Percentiles rank a stretch among this genome's conserved stretches.
Evolutionary conservation across 1,284 basidiomycete species (phyloP).

Genomic region (Pyrrhoderma noxium): DNA sequence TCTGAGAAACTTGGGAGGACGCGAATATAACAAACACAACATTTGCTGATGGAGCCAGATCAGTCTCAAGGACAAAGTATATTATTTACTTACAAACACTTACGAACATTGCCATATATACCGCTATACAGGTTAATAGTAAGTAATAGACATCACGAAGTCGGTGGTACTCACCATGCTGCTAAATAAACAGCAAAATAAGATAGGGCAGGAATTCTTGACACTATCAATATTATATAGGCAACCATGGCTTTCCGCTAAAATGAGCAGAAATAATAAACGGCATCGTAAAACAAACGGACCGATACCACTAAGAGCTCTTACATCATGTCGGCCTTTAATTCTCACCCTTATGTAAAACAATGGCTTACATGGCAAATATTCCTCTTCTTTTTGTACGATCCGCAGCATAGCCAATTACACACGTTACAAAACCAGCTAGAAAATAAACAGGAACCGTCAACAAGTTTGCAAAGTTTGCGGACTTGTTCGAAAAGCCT

Average conservation of each 20-base stretch:
- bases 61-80: background rate
- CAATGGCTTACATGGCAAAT: constrained; percentile 47
- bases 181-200: constrained; percentile 67
- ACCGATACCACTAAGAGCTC: constrained; percentile 34
- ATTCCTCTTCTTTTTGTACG: constrained; percentile 49
- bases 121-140: background rate
- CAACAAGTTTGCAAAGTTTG: constrained; percentile 64
- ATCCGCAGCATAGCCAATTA: constrained; percentile 57
- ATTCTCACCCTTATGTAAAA: background rate
- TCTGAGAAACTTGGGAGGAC: background rate
- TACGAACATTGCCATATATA: background rate
- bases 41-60: background rate
- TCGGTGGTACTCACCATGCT: constrained; percentile 40
- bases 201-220: constrained; percentile 52
- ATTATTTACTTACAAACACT: background rate
- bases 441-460: constrained; percentile 67
- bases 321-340: constrained; percentile 18
- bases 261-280: background rate
- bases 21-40: no score
- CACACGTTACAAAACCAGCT: constrained; percentile 58
- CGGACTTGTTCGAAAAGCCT: constrained; percentile 43
- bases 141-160: no score
- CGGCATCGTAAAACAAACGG: constrained; percentile 5
- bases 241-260: constrained; percentile 33
- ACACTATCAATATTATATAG: constrained; percentile 63